Evolutionary conservation across 2,329 filamentous ascomycete genomes (phyloP).

Genomic region (Exophiala phaeomuriformis): DNA sequence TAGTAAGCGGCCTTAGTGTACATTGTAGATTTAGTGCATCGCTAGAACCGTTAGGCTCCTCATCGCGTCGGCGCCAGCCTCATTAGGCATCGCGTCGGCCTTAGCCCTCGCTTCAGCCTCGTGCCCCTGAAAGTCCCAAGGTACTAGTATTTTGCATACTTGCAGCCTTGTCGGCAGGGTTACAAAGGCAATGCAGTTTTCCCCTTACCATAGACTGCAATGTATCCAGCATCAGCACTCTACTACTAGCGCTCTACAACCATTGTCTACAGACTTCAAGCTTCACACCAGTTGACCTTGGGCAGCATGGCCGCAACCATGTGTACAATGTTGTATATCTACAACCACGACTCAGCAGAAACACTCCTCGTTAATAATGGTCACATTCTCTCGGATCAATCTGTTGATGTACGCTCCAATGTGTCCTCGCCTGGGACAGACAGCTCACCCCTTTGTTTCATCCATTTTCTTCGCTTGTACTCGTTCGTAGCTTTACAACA

Average conservation of each 20-base stretch:
- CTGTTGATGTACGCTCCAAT: constrained; percentile 8
- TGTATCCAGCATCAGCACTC: too few species aligned
- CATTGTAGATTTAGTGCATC: background rate
- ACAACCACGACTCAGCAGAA: too few species aligned
- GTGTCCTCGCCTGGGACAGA: background rate
- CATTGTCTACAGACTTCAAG: too few species aligned
- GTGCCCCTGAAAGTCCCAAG: background rate
- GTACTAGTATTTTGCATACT: too few species aligned
- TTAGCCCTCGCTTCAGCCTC: background rate
- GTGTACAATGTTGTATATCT: background rate
- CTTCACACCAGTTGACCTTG: background rate
- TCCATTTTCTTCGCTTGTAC: background rate
- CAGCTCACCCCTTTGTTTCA: background rate
- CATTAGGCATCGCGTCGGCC: background rate
- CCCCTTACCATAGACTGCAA: too few species aligned
- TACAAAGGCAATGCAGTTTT: too few species aligned
- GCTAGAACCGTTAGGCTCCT: too few species aligned
- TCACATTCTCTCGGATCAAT: constrained; percentile 14
- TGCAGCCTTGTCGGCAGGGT: too few species aligned
- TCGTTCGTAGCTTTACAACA: background rate
- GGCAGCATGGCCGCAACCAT: background rate
- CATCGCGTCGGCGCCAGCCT: background rate
- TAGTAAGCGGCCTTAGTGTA: background rate
- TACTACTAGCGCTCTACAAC: too few species aligned
- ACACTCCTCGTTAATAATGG: constrained; percentile 2